Base-by-base conservation (phyloP, 1,139 yeast species). In the Kodamaea sp. region DNA sequence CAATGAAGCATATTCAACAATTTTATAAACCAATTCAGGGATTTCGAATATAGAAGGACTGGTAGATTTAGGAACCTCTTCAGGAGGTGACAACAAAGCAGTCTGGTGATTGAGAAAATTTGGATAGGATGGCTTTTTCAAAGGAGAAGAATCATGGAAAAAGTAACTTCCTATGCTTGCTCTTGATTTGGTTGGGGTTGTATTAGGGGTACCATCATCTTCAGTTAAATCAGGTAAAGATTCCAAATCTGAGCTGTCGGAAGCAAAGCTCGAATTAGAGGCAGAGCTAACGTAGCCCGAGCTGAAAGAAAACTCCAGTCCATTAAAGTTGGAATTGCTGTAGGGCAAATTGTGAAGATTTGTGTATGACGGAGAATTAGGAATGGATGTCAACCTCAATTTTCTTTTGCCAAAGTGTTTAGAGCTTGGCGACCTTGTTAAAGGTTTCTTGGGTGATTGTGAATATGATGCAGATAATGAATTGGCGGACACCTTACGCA, bases 21-120 rank as follows among this genome's bases (percentile, higher is more conserved):
- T 84, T 39, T 70, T 67, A 44, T 71, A 61, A 13, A 88, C 67
- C 37, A 89, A 81, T 56, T 89, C 96, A 0, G 96, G 96, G 13
- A 83, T 79, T 33, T 70, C 69, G 51, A 88, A 83, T 5, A 88
- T 83, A 15, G 66, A 62, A 37, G 73, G 76, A 20, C 41, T 30
- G 4, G 21, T 15, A 10, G 25, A 22, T 18, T 21, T 21, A 4
- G 30, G 29, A 8, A 21, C 23, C 12, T 21, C 20, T 14, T 14
- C 15, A n/a, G 36, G 26, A 3, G 38, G 28, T 8, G 26, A 11
- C 13, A 26, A 18, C 19, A 18, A 9, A 15, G 27, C 25, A 12
- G 29, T 20, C 7, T 7, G 12, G n/a, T 24, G 25, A 14, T 15
- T 25, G 12, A 21, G 18, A n/a, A 28, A 11, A 7, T 28, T 14